Evolutionary conservation across 768 basidiomycete genomes (phyloP).

Genomic region (Amanita pallidorosea): DNA sequence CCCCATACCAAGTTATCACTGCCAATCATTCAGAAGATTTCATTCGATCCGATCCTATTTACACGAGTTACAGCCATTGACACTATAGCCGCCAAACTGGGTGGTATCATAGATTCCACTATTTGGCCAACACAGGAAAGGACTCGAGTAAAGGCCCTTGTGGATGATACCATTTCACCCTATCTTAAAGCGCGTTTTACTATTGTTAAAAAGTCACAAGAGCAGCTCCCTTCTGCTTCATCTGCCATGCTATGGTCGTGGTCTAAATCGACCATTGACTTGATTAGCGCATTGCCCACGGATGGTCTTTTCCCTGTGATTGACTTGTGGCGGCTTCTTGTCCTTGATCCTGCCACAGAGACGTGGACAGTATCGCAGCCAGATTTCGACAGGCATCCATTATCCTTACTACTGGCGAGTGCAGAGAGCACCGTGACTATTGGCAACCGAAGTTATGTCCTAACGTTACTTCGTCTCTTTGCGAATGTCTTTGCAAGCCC

Average conservation of each 20-base stretch:
- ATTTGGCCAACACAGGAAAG: conserved; percentile 22
- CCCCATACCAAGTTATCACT: conserved; percentile 54
- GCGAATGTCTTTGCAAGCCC: conserved; percentile 54
- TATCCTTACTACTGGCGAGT: conserved; percentile 36
- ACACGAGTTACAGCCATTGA: conserved; percentile 61
- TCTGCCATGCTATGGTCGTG: conserved; percentile 33
- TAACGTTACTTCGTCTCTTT: conserved; percentile 59
- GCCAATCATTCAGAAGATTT: conserved; percentile 48
- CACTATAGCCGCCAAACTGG: conserved; percentile 49
- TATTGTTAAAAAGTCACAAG: conserved; percentile 10
- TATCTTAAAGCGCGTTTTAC: conserved; percentile 57
- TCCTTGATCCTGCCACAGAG: conserved; percentile 52
- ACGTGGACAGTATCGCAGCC: conserved; percentile 33
- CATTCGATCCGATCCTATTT: conserved; percentile 69
- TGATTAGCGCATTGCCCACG: conserved; percentile 35
- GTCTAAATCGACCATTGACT: conserved; percentile 31
- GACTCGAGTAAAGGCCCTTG: conserved; percentile 34
- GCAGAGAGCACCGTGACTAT: conserved; percentile 25
- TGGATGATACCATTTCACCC: conserved; percentile 41
- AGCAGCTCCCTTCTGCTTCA: conserved; percentile 19
- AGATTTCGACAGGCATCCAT: conserved; percentile 22
- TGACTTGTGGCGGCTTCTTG: conserved; percentile 74
- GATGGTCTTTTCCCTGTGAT: conserved; percentile 67
- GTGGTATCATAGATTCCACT: conserved; percentile 45
- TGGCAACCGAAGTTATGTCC: conserved; percentile 38